Evolutionary conservation across 148 eudicot species (phyloP), one percentile per base, ranked within the genome.

Genomic region (Polygonum aviculare): DNA sequence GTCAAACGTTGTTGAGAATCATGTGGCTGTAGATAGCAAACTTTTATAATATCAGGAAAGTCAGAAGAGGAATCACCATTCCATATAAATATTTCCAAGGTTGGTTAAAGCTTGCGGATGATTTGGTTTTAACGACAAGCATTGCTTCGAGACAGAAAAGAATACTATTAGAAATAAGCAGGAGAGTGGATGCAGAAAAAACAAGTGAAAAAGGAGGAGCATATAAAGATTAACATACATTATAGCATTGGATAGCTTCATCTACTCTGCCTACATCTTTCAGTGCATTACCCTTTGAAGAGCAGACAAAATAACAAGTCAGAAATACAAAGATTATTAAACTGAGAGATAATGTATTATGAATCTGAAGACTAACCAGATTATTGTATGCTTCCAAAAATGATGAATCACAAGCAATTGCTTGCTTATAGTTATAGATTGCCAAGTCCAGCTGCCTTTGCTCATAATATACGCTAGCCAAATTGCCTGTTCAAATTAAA

Each of bases 81-180:
- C 98, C 98, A 94, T 92, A 73, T 92, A 94, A 18, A 92, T 92
- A 81, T 94, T 94, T 77, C 98, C 98, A 74, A 94, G 98, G 80
- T 92, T 94, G 14, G 98, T 92, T 39, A 94, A 85, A 62, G 98
- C 97, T 80, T 92, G 98, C 51, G 98, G 98, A 83, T 94, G 98
- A 78, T 83, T 87, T 52, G 98, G 96, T 83, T 89, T 92, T 57
- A 94, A 77, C 75, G 93, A 76, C 67, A 94, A 88, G 80, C 98
- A 94, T 90, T 94, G 97, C 98, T 94, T 76, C 80, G 85, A 41
- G 80, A 48, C 67, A 45, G 16, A 76, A 78, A 54, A 81, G 15
- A 48, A 74, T 5, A 2, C 12, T 44, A 69, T 81, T 63, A 76
- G 54, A 77, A 51, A 26, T 15, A 45, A 19, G 11, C 50, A 40